A percentile compares a stretch with the other conserved stretches of the same genome.
These are phyloP conservation scores for Xylariaceae sp. DNA, from an alignment of 2,329 filamentous ascomycete genomes.

Conservation along the genomic window DNA sequence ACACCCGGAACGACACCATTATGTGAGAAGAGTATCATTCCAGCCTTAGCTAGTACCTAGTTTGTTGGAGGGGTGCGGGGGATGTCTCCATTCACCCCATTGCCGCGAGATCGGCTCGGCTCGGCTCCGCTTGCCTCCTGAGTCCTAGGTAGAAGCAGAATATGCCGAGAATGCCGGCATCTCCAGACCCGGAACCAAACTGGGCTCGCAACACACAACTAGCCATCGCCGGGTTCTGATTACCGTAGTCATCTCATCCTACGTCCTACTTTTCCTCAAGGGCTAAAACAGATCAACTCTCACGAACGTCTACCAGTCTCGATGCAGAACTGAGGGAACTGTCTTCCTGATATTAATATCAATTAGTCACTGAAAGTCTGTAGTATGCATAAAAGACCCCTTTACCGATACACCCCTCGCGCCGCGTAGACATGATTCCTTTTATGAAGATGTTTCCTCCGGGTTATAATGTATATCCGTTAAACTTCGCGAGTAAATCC, in stretches of 20 bases:
- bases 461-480: conserved; percentile 10
- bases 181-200: too few species aligned
- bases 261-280: too few species aligned
- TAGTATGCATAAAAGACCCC: conserved; percentile 21
- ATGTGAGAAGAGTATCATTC: neutral
- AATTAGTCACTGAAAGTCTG: conserved; percentile 13
- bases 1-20: neutral
- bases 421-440: conserved; percentile 7
- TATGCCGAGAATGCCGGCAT: neutral
- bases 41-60: neutral
- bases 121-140: neutral
- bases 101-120: conserved; percentile 11
- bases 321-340: conserved; percentile 1
- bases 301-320: conserved; percentile 1
- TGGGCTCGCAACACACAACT: too few species aligned
- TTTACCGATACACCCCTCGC: conserved; percentile 19
- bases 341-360: conserved; percentile 10
- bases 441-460: conserved; percentile 15
- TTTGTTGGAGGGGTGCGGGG: conserved; percentile 10
- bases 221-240: too few species aligned
- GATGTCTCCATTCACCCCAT: conserved; percentile 4
- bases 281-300: neutral
- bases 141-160: neutral
- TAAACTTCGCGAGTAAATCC: conserved; percentile 8
- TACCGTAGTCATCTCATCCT: too few species aligned